Percentiles rank a stretch among this genome's conserved stretches.
These are phyloP conservation scores for Plasmodium vivax DNA, from an alignment of 169 alveolate species.

Conservation along the genomic window DNA sequence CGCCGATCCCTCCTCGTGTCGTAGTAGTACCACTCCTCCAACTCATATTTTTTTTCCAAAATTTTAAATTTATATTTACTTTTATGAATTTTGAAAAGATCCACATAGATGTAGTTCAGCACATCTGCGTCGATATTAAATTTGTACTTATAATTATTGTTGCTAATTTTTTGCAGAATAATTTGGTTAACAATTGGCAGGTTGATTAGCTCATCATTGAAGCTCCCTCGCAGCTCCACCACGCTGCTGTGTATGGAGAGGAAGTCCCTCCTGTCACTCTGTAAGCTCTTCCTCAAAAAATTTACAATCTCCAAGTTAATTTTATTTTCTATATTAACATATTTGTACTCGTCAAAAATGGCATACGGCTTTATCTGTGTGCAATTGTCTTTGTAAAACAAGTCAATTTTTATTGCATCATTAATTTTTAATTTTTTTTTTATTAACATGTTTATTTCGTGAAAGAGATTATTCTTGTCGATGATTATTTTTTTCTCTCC, in stretches of 20 bases:
- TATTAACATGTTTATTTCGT: conserved; percentile 42
- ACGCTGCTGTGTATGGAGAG: conserved; percentile 40
- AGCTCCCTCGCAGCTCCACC: conserved; percentile 47
- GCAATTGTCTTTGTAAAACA: conserved; percentile 57
- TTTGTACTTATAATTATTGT: conserved; percentile 49
- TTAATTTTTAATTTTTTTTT: conserved; percentile 45
- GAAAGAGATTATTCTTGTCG: conserved; percentile 39
- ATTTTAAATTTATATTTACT: conserved; percentile 62
- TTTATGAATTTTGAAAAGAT: conserved; percentile 50
- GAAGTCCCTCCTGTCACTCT: conserved; percentile 6
- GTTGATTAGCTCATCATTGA: conserved; percentile 55
- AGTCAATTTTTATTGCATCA: conserved; percentile 39
- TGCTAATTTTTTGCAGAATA: conserved; percentile 50
- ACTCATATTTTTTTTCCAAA: conserved; percentile 38
- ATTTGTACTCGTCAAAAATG: conserved; percentile 52
- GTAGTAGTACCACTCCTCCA: conserved; percentile 66
- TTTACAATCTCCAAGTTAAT: conserved; percentile 33
- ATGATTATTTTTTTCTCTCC: conserved; percentile 3
- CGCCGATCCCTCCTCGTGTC: background rate
- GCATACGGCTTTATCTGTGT: conserved; percentile 58
- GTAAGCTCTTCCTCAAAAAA: conserved; percentile 25
- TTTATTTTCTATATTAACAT: conserved; percentile 68
- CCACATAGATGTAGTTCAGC: conserved; percentile 54
- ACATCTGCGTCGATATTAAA: conserved; percentile 38
- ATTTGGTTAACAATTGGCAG: conserved; percentile 44